These are phyloP conservation scores for Citrus maxima DNA, from an alignment of 345 rosid species.

Conservation along the genomic window DNA sequence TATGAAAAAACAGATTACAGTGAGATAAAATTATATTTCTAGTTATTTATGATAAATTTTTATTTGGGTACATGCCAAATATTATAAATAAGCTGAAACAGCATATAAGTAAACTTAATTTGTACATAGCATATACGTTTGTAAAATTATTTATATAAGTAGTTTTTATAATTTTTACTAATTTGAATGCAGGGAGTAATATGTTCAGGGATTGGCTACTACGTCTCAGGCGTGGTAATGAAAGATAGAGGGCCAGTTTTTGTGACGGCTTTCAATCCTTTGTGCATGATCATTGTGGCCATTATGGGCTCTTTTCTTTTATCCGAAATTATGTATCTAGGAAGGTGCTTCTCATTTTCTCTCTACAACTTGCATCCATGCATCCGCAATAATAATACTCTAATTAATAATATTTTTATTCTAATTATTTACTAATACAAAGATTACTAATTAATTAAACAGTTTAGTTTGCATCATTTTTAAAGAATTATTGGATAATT, in stretches of 20 bases:
- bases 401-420: neutral
- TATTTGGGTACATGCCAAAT: no score
- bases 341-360: constrained; percentile 41
- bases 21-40: no score
- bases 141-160: no score
- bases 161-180: neutral
- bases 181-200: constrained; percentile 48
- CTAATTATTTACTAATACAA: neutral
- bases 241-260: constrained; percentile 65
- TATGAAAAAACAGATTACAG: neutral
- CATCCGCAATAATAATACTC: neutral
- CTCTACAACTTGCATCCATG: neutral
- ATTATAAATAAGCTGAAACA: no score
- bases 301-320: constrained; percentile 49
- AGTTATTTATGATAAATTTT: neutral
- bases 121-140: no score
- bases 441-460: neutral
- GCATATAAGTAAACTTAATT: no score
- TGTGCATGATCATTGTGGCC: constrained; percentile 57
- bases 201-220: constrained; percentile 49
- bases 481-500: neutral
- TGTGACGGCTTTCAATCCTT: constrained; percentile 66
- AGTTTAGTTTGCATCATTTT: neutral
- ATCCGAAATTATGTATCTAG: constrained; percentile 42
- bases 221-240: constrained; percentile 44